Evolutionary conservation across 2,329 filamentous ascomycete genomes (phyloP), one percentile per base, ranked within the genome.

Genomic region (Chrysoporthe deuterocubensis): DNA sequence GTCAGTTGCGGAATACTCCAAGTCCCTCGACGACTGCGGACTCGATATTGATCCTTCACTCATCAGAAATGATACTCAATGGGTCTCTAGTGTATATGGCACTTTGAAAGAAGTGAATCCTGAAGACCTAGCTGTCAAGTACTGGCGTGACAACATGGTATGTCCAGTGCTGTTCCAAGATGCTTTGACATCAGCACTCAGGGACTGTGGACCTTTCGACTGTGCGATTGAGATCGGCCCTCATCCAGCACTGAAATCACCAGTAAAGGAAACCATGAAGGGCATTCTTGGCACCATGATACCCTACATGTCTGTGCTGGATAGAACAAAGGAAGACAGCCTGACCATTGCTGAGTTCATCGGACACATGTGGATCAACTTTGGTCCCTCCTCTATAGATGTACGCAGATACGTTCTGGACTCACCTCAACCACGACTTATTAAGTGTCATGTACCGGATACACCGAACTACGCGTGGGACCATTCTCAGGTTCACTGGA

Each of bases 381-480:
- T 79, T 34, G 76, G 74, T 0, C 70, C 73, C 0, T 66, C 70
- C 0, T 69, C 72, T 0, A 26, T 72, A 7, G 67, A 72, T 4
- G 72, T 78, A 16, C 65, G 69, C 2, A 56, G 56, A 1, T 76
- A 75, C 21, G 69, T 77, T 9, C n/a, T 62, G 4, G 64, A 69
- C n/a, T 77, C 75, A 0, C 40, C 71, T 1, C 71, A 73, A 18
- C 71, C 73, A 0, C 62, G 71, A 18, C 67, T 76, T 9, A 42
- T 67, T 16, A 34, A 66, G 0, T 59, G 67, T 9, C 71, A 71
- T 4, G 60, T 78, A 5, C 26, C 57, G 1, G 69, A 76, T 46
- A 66, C 82, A 0, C 84, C 84, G 0, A 67, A 72, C 0, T 87
- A 86, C 66, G 78, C 80, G 0, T 86, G 84, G 81, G 81, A 85